Base-by-base conservation (phyloP, 2,329 filamentous ascomycete species). In the Bipolaris gigantea region DNA sequence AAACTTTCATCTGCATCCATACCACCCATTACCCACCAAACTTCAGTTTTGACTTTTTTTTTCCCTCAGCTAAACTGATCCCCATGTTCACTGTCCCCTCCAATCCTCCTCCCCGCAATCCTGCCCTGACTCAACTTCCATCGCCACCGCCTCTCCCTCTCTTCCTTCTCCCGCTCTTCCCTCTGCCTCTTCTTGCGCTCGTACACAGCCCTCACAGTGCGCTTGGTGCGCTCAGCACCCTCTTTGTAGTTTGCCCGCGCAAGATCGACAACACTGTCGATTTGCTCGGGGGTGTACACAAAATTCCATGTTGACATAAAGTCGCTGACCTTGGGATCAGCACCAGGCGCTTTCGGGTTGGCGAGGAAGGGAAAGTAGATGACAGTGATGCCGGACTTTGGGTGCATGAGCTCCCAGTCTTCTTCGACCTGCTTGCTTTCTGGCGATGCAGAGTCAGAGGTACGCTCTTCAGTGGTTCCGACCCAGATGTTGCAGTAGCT, bases 271-370 rank as follows among this genome's bases (percentile, higher is more conserved):
- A 96, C 91, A 23, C 85, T 84, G 64, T 97, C 92, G 48, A 99
- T 86, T 73, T 99, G 88, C 53, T 94, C 87, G 0, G 92, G 88
- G 2, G 89, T 95, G 73, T 97, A 99, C 27, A 97, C 87, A 71
- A 97, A 97, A 71, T 99, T 99, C 94, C 94, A 99, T 0, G 94
- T 99, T 63, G 86, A 90, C 79, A 97, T 85, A 75, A 92, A 97
- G 56, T 96, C 91, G 48, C 85, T 89, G 2, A 83, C 84, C 21
- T 87, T 86, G 0, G 94, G 94, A 62, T 96, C 89, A n/a, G 97
- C 88, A 39, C 85, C 89, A 0, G 87, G 83, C 0, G 91, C 88
- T 56, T 88, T 88, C 0, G 87, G 83, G 71, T 99, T 97, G 25
- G 88, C 84, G 13, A 97, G 79, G 57, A 97, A 87, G 0, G 94